These are phyloP conservation scores for Dispira simplex DNA, from an alignment of 192 early-diverging fungal species.

Conservation along the genomic window DNA sequence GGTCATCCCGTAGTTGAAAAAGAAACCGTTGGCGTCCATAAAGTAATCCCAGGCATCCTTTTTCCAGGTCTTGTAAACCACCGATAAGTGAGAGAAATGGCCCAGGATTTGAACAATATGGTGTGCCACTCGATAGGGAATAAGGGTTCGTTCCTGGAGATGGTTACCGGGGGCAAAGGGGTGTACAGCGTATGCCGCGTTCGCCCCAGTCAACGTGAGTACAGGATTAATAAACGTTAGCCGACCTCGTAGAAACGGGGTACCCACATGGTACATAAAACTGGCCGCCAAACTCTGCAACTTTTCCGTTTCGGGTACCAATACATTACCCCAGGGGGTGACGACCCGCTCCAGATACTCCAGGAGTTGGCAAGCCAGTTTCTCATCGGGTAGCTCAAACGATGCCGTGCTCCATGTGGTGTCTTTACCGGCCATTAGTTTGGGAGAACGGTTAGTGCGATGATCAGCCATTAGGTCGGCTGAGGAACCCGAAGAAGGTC, in stretches of 20 bases:
- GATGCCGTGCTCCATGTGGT: constrained; percentile 14
- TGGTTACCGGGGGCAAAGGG: neutral
- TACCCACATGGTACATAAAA: constrained; percentile 5
- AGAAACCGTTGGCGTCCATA: constrained; percentile 5
- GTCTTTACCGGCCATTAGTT: constrained; percentile 21
- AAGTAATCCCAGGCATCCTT: constrained; percentile 12
- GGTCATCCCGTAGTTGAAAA: constrained; percentile 20
- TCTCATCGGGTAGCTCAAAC: constrained; percentile 2
- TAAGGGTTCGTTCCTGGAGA: neutral
- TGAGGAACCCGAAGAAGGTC: neutral
- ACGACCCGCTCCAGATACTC: neutral
- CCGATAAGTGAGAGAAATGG: neutral
- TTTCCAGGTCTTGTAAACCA: constrained; percentile 4
- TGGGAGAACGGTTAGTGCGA: too few relatives aligned
- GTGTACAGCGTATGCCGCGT: neutral
- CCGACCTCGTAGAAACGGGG: constrained; percentile 7
- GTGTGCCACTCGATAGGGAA: constrained; percentile 2
- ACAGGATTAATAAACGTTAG: constrained; percentile 6
- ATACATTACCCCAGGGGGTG: neutral
- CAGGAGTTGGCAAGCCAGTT: neutral
- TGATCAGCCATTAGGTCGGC: too few relatives aligned
- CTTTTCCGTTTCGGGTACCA: constrained; percentile 7
- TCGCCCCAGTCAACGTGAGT: neutral
- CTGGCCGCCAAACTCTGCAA: constrained; percentile 2
- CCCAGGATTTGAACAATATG: neutral